These are phyloP conservation scores for Hydnum rufescens DNA, from an alignment of 768 basidiomycete genomes.

Conservation along the genomic window DNA sequence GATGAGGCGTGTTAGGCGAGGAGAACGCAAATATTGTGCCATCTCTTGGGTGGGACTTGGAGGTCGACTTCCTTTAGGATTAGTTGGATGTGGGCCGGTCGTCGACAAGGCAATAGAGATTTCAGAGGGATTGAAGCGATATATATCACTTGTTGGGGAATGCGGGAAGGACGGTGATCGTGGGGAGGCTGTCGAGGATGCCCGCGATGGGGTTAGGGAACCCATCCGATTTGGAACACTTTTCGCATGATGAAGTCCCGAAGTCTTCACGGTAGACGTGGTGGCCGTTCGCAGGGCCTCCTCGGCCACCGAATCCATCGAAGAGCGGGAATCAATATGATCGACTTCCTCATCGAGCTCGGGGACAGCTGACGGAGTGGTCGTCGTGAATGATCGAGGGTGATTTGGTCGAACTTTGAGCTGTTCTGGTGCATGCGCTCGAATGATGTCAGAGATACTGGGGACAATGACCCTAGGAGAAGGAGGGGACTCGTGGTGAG, in stretches of 20 bases:
- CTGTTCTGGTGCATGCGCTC: constrained; percentile 41
- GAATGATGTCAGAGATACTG: constrained; percentile 78
- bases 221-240: constrained; percentile 13
- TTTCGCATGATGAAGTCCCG: constrained; percentile 12
- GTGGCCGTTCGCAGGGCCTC: constrained; percentile 39
- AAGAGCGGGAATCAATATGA: constrained; percentile 37
- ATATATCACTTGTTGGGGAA: not conserved
- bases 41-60: constrained; percentile 34
- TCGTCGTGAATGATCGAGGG: constrained; percentile 15
- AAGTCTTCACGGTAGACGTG: not conserved
- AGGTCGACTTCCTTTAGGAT: not conserved
- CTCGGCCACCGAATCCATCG: constrained; percentile 71
- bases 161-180: not conserved
- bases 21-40: constrained; percentile 73
- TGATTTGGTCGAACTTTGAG: constrained; percentile 15
- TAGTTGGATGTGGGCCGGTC: not conserved
- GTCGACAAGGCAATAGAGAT: not conserved
- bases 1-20: constrained; percentile 63
- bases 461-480: constrained; percentile 33
- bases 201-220: not conserved
- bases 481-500: not conserved
- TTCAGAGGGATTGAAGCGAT: not conserved
- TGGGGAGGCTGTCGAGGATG: not conserved
- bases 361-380: not conserved
- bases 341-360: constrained; percentile 17